These are phyloP conservation scores for Beta lomatogona DNA, from an alignment of 179 eudicot species.

Conservation along the genomic window DNA sequence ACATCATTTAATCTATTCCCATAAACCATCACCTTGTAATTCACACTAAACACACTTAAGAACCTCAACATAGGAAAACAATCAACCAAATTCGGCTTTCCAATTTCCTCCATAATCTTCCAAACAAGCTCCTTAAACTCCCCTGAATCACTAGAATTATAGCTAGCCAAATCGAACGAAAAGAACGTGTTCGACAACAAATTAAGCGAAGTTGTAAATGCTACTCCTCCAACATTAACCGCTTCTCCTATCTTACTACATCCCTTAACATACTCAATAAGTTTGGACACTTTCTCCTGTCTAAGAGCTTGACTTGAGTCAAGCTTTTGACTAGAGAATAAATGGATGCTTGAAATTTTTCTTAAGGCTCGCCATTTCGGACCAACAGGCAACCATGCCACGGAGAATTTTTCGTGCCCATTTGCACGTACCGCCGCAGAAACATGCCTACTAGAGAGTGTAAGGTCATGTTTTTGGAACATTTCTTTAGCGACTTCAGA, in stretches of 20 bases:
- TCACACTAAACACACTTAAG: constrained; percentile 19
- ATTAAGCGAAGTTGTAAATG: constrained; percentile 23
- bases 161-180: constrained; percentile 25
- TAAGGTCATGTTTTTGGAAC: constrained; percentile 32
- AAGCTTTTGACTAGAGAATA: constrained; percentile 24
- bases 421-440: constrained; percentile 27
- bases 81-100: constrained; percentile 31
- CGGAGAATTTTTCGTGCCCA: constrained; percentile 22
- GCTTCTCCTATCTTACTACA: neutral
- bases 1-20: constrained; percentile 29
- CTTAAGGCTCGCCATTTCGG: constrained; percentile 27
- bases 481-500: constrained; percentile 24
- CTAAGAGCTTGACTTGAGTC: constrained; percentile 25
- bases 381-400: constrained; percentile 29
- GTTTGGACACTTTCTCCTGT: constrained; percentile 18
- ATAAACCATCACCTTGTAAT: constrained; percentile 24
- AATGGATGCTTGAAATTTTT: constrained; percentile 22
- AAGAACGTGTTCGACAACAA: constrained; percentile 32
- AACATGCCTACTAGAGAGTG: constrained; percentile 19
- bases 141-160: constrained; percentile 20
- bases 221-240: constrained; percentile 20
- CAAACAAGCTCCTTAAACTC: constrained; percentile 32
- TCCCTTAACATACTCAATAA: neutral
- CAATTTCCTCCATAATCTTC: constrained; percentile 31
- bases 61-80: constrained; percentile 22